Base-by-base conservation (phyloP, 2,329 filamentous ascomycete genomes). In the Pezicula rhizophila region DNA sequence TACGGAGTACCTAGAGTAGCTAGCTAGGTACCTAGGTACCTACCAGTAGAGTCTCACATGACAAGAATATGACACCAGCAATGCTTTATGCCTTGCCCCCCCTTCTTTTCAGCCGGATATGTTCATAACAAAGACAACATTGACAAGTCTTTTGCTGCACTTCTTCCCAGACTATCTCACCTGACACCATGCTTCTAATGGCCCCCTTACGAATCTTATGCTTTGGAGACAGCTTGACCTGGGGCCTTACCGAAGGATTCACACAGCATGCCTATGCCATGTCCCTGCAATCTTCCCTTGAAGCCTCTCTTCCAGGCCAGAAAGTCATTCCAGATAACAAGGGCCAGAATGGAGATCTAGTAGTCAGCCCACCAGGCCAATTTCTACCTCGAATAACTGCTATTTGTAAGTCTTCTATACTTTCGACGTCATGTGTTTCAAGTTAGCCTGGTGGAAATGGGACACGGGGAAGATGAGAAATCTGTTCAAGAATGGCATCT, bases 331-430 rank as follows among this genome's bases (percentile, higher is more conserved):
- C 64, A 14, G 65, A 72, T 46, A 70, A 74, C 14, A 70, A 76
- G 45, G 80, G 78, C 2, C 60, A 71, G 14, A 69, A 73, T 0
- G 79, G 79, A 2, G 79, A 82, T 56, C 52, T 72, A 49, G 78
- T 75, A 8, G 63, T 52, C n/a, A 53, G 38, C 52, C 61, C 60
- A 31, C 57, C 60, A n/a, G 60, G 59, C 7, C 18, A 44, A 20
- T 61, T 61, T 46, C 48, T 62, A 23, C 50, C 58, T 15, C 51
- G 60, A 57, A 61, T 64, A 46, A 48, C 60, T 15, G 51, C 45
- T 5, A 39, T 59, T 33, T 68, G 72, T 74, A 58, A 55, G 66
- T 60, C 35, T 33, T 31, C 11, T 28, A 25, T 18, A 28, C 38
- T 28, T 14, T 28, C 20, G 2, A 25, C 15, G 35, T 46, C 35